Evolutionary conservation across 306 rosid genomes (phyloP).

Genomic region (Quercus alba): DNA sequence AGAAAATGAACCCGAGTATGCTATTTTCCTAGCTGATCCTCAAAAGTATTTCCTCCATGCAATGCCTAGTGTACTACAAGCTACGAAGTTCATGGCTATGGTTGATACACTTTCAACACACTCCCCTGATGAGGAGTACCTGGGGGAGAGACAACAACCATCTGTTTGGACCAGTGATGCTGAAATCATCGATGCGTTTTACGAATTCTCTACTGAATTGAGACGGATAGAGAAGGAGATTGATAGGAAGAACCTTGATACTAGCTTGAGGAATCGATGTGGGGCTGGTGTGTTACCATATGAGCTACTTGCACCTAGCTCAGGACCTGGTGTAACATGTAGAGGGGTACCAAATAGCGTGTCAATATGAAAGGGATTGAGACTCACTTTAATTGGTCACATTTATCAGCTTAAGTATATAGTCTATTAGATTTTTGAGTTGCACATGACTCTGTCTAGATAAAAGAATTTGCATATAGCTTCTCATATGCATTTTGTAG

Average conservation of each 20-base stretch:
- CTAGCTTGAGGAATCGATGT: slow-evolving; percentile 58
- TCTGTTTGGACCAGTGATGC: slow-evolving; percentile 78
- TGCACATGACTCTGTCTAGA: not conserved
- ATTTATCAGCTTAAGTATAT: not conserved
- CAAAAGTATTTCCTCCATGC: slow-evolving; percentile 67
- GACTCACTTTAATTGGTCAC: not conserved
- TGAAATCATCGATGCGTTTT: slow-evolving; percentile 57
- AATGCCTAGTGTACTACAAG: slow-evolving; percentile 71
- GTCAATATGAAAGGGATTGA: slow-evolving; percentile 42
- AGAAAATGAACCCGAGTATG: slow-evolving; percentile 68
- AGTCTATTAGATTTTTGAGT: not conserved
- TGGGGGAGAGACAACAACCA: slow-evolving; percentile 80
- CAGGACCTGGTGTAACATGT: slow-evolving; percentile 91
- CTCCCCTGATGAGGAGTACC: slow-evolving; percentile 89
- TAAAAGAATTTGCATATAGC: not conserved
- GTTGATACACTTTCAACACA: slow-evolving; percentile 87
- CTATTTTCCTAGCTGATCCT: slow-evolving; percentile 66
- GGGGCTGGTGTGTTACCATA: slow-evolving; percentile 96
- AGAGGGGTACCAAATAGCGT: slow-evolving; percentile 97
- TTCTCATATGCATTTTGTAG: not conserved
- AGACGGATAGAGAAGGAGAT: slow-evolving; percentile 68
- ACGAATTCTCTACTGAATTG: slow-evolving; percentile 66
- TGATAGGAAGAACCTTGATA: slow-evolving; percentile 57
- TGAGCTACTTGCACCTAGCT: slow-evolving; percentile 88
- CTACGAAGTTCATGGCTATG: slow-evolving; percentile 81